Base-by-base conservation (phyloP, 352 stramenopile genomes). In the Saprolegnia parasitica region DNA sequence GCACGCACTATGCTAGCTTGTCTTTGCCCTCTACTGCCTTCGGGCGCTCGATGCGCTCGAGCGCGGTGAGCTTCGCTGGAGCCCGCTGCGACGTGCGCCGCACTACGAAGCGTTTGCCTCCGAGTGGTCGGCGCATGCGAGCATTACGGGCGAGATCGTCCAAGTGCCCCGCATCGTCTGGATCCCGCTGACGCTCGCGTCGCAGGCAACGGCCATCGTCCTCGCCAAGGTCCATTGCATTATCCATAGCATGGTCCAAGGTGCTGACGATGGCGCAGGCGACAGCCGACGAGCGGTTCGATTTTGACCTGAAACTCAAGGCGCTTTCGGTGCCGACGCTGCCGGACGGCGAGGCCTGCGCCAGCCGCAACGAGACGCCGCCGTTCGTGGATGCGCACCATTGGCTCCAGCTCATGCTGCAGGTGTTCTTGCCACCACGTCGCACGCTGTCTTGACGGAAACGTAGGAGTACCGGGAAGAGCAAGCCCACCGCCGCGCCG, bases 1-100 rank as follows among this genome's bases (percentile, higher is more conserved):
- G 3, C 11, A n/a, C 42, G 11, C 42, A 10, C 8, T 1, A 49
- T 49, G 5, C n/a, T 81, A 81, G 60, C 77, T 96, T 40, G 84
- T 91, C 4, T 97, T 98, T 67, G 86, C 92, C 79, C 72, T 96
- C 8, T 90, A 97, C 68, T 97, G 91, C 70, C 86, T 97, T 45
- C 81, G 80, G 10, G 81, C 94, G 0, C 65, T 97, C 15, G 79
- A 96, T 40, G 81, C 86, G 6, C 73, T 96, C 26, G 79, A 87
- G 1, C 78, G 77, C 1, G 80, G 78, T 0, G 77, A 75, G 20
- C 58, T 92, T 20, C 74, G 88, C 57, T 92, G 80, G 78, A 86
- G 85, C 0, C 81, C 85, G 11, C 72, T 93, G 5, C 84, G 81
- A 0, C 73, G 87, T 9, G 73, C 74, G 32, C 72, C 83, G 0